Conservation (phyloP, 2,329 filamentous ascomycete genomes). For the Cryphonectria carpinicola region DNA sequence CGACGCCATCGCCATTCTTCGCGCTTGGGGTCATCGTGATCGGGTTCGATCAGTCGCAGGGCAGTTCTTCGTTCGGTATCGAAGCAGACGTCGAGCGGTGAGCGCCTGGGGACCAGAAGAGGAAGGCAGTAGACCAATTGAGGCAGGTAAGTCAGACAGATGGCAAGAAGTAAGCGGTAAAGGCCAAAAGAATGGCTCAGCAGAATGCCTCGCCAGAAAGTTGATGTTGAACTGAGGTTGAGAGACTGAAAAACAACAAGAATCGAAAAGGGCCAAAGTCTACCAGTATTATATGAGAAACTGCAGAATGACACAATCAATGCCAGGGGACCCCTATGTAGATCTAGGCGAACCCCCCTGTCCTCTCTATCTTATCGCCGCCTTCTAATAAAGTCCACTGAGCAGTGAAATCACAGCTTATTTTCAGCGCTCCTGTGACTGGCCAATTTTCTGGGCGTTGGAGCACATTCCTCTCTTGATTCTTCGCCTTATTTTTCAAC, state of each 20-base stretch:
- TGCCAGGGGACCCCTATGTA: neutral
- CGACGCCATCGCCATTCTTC: slow-evolving; percentile 13
- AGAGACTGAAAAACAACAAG: neutral
- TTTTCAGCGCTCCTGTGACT: neutral
- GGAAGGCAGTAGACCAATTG: neutral
- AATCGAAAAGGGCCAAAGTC: neutral
- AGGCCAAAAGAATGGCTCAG: neutral
- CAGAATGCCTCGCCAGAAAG: neutral
- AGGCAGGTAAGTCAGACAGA: neutral
- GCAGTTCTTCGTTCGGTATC: neutral
- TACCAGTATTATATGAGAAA: neutral
- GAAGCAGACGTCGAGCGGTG: neutral
- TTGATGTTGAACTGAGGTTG: neutral
- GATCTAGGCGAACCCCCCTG: neutral
- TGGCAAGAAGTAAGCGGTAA: neutral
- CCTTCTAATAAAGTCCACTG: neutral
- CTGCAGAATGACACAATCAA: neutral
- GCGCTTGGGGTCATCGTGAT: slow-evolving; percentile 25
- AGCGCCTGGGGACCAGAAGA: neutral
- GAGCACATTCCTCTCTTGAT: neutral
- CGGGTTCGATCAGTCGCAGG: neutral
- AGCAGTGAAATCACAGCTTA: neutral
- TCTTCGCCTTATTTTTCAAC: neutral
- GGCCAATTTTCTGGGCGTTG: neutral
- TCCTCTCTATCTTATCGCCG: neutral